phyloP scores from a whole-genome alignment of 2,329 filamentous ascomycete genomes.

The Cordyceps javanica region DNA sequence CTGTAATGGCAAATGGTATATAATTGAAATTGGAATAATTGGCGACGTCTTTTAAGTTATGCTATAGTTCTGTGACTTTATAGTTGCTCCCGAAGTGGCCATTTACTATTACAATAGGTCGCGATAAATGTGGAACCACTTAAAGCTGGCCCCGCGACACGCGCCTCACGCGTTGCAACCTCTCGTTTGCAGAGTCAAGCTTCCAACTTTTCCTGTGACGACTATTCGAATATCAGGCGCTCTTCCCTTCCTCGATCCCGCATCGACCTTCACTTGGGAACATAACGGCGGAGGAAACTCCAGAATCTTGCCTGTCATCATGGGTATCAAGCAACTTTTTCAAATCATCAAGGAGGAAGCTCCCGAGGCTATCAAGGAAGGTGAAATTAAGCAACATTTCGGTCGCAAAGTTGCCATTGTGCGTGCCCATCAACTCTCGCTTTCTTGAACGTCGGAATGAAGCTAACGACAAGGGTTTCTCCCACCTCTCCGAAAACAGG shows the following conservation, averaged over 20 bases:
- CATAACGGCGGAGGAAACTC: background rate
- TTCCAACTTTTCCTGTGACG: background rate
- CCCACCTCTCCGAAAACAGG: constrained; percentile 19
- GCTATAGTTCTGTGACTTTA: background rate
- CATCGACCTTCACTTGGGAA: background rate
- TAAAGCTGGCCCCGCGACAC: constrained; percentile 13
- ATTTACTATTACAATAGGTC: constrained; percentile 6
- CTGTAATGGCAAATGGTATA: background rate
- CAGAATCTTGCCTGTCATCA: constrained; percentile 27
- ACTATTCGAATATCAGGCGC: background rate
- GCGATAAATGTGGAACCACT: constrained; percentile 16
- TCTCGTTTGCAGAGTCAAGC: background rate
- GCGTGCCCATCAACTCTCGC: constrained; percentile 31
- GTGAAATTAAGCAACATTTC: constrained; percentile 98
- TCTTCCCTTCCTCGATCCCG: background rate
- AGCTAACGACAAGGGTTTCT: background rate
- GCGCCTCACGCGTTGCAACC: constrained; percentile 6
- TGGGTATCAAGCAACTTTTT: constrained; percentile 69
- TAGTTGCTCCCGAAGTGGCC: constrained; percentile 7
- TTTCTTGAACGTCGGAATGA: background rate
- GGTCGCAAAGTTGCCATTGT: constrained; percentile 97
- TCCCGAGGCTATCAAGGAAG: constrained; percentile 90
- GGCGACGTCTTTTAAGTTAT: background rate
- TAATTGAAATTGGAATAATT: background rate
- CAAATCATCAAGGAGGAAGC: constrained; percentile 85